Evolutionary conservation across 2,329 filamentous ascomycete species (phyloP).

Genomic region (Claviceps sp.): DNA sequence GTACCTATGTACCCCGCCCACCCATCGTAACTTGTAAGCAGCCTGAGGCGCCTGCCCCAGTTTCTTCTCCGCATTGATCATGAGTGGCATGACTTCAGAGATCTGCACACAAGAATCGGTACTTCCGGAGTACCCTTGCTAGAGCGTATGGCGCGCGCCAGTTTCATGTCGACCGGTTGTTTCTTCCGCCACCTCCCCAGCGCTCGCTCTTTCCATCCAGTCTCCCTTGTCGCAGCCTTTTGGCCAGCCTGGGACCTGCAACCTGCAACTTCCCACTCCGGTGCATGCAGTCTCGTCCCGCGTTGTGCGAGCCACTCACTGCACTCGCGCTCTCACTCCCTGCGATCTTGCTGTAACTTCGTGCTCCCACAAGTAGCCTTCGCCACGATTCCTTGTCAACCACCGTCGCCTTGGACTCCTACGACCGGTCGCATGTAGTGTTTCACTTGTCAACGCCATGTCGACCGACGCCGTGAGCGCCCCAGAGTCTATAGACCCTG

Average conservation of each 20-base stretch:
- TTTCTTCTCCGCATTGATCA: not conserved
- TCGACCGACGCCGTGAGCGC: constrained; percentile 41
- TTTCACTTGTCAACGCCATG: constrained; percentile 32
- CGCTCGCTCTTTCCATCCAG: not conserved
- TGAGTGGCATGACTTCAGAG: not conserved
- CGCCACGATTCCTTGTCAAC: not conserved
- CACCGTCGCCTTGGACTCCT: constrained; percentile 8
- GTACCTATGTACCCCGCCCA: too few relatives aligned
- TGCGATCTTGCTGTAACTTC: constrained; percentile 3
- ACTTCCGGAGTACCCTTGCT: not conserved
- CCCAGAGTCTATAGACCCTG: constrained; percentile 21
- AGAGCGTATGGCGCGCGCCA: not conserved
- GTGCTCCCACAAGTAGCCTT: constrained; percentile 3
- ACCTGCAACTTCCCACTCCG: not conserved
- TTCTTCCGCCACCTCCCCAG: not conserved
- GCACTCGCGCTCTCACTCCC: constrained; percentile 2
- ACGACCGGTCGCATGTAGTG: constrained; percentile 24
- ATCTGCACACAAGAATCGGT: not conserved
- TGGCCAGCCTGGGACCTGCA: not conserved
- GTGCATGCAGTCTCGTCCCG: not conserved
- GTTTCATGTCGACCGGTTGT: not conserved
- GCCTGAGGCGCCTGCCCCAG: not conserved
- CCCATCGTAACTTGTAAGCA: too few relatives aligned
- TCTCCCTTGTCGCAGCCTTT: too few relatives aligned
- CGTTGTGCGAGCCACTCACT: constrained; percentile 4